A percentile compares a stretch with the other conserved stretches of the same genome.
These are phyloP conservation scores for Carallia brachiata DNA, from an alignment of 345 rosid genomes.

Conservation along the genomic window DNA sequence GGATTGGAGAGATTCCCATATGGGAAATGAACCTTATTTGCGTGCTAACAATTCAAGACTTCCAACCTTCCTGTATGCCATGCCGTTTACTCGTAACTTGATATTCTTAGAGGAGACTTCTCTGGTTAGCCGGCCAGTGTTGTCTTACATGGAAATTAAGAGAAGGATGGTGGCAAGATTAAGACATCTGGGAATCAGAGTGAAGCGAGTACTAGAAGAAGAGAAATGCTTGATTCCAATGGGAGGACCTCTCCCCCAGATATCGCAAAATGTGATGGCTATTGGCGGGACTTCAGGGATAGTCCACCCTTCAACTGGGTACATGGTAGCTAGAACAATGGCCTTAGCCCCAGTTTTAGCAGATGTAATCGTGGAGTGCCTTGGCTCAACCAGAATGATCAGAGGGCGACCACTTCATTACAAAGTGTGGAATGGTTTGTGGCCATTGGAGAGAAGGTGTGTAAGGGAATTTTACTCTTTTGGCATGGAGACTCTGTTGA, in stretches of 20 bases:
- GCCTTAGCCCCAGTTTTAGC: constrained; percentile 51
- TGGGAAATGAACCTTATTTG: constrained; percentile 57
- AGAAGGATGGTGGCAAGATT: constrained; percentile 64
- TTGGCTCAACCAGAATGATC: constrained; percentile 64
- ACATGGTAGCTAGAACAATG: constrained; percentile 53
- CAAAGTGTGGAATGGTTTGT: constrained; percentile 55
- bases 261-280: constrained; percentile 63
- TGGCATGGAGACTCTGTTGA: constrained; percentile 69
- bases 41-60: constrained; percentile 37
- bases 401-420: constrained; percentile 51
- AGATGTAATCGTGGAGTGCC: constrained; percentile 53
- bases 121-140: constrained; percentile 53
- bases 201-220: constrained; percentile 49
- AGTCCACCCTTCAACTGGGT: constrained; percentile 74
- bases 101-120: constrained; percentile 66
- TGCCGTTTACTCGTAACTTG: constrained; percentile 56
- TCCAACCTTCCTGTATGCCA: constrained; percentile 59
- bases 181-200: constrained; percentile 60
- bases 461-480: constrained; percentile 49
- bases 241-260: constrained; percentile 69
- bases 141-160: constrained; percentile 54
- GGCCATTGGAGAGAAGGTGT: constrained; percentile 49
- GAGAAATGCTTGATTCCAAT: constrained; percentile 76
- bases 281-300: constrained; percentile 63
- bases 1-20: constrained; percentile 80